Conservation (phyloP, 345 rosid species). For the Atalantia buxifolia region DNA sequence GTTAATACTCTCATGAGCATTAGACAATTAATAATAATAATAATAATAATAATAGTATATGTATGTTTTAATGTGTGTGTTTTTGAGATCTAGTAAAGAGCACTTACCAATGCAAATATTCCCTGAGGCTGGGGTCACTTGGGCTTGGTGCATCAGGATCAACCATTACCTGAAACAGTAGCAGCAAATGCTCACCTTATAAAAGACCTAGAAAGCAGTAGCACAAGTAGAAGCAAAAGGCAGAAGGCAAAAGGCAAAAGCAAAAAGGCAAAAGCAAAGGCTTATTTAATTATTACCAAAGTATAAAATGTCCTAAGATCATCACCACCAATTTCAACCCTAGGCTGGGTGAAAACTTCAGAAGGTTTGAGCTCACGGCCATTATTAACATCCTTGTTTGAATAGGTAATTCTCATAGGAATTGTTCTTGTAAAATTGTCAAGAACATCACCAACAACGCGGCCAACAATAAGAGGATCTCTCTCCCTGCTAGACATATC, state of each 20-base stretch:
- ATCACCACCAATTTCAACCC: conserved; percentile 59
- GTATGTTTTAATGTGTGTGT: background rate
- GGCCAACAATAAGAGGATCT: conserved; percentile 60
- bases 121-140: conserved; percentile 54
- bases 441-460: conserved; percentile 67
- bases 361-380: conserved; percentile 66
- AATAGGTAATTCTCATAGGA: conserved; percentile 35
- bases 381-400: conserved; percentile 37
- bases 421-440: conserved; percentile 52
- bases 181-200: background rate
- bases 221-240: background rate
- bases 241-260: background rate
- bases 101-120: conserved; percentile 60
- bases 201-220: background rate
- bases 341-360: conserved; percentile 45
- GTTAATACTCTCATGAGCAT: no score
- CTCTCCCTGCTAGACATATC: conserved; percentile 44
- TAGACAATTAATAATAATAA: no score
- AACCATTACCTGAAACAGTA: conserved; percentile 52
- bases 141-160: conserved; percentile 84
- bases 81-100: background rate
- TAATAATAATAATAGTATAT: background rate
- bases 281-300: conserved; percentile 30
- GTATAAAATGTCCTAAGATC: conserved; percentile 70
- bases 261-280: background rate